Evolutionary conservation across 495 filamentous ascomycete species (phyloP), one percentile per base, ranked within the genome.

Genomic region (Penicillium herquei): DNA sequence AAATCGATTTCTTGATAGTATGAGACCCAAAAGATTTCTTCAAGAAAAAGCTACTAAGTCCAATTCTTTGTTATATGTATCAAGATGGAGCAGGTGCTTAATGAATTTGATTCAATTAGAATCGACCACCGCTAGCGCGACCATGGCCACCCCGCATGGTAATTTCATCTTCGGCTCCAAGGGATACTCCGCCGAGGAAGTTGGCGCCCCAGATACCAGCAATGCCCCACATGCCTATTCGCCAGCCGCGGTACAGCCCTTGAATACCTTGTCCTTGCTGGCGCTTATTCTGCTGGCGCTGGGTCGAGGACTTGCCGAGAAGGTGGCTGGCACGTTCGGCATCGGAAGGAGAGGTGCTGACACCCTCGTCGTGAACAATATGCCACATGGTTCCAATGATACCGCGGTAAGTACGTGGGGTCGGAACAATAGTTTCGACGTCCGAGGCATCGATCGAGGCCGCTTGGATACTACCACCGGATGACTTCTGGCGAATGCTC

Each of bases 201-300:
- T 74, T 81, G 54, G 87, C 80, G 18, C 87, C 86, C 91, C 92
- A 93, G 18, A 96, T 83, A 16, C 93, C 93, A 13, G 93, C 86
- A 52, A 97, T 75, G 0, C 92, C 93, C 94, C 94, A 98, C 82
- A 95, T 90, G 9, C 92, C 92, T 14, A 97, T 87, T 64, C 90
- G 86, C 94, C 94, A 98, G 12, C 94, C 94, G 44, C 94, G 81
- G 80, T 90, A 96, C 12, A 98, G 76, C 0, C 95, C 94, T 31
- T 88, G 80, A 26, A 91, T 61, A 7, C 94, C 94, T 62, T 96
- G 91, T 12, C 91, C 91, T 55, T 84, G 65, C 43, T 59, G 83
- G 26, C 80, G 75, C 42, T 79, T 78, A 41, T 77, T 74, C 52
- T 77, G 70, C 33, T 53, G 56, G n/a, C 51, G 53, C 48, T 56